These are phyloP conservation scores for Prunus campanulata DNA, from an alignment of 306 rosid species.

Conservation along the genomic window DNA sequence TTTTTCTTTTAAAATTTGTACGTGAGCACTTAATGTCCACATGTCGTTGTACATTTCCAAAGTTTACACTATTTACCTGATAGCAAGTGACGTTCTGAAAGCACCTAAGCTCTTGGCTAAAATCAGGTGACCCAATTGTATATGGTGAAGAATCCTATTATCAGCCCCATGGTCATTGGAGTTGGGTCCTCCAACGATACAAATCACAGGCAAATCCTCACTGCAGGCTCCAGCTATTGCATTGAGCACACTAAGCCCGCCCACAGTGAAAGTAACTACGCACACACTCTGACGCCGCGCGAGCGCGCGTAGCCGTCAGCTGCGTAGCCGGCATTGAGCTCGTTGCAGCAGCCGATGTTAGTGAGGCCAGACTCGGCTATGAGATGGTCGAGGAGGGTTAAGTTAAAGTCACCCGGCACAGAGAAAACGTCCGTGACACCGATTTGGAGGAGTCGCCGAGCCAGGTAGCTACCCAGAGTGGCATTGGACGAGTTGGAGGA, in stretches of 20 bases:
- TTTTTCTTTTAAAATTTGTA: too few species aligned
- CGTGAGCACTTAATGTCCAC: too few species aligned
- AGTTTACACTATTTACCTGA: conserved; percentile 46
- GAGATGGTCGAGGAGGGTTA: conserved; percentile 74
- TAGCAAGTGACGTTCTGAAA: conserved; percentile 77
- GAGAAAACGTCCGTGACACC: conserved; percentile 80
- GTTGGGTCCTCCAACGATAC: conserved; percentile 91
- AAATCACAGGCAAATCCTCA: conserved; percentile 75
- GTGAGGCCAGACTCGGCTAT: conserved; percentile 65
- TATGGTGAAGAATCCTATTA: conserved; percentile 84
- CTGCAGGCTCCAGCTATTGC: conserved; percentile 89
- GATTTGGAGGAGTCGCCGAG: conserved; percentile 66
- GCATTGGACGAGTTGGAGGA: conserved; percentile 36
- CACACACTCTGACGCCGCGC: conserved; percentile 93
- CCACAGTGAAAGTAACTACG: conserved; percentile 77
- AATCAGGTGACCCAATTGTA: conserved; percentile 82
- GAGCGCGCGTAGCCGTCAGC: conserved; percentile 87
- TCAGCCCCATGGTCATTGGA: conserved; percentile 78
- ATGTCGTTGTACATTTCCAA: too few species aligned
- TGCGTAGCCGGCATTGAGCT: conserved; percentile 89
- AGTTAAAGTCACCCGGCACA: conserved; percentile 92
- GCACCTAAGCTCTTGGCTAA: conserved; percentile 79
- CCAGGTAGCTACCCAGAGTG: conserved; percentile 79
- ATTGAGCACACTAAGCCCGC: conserved; percentile 77
- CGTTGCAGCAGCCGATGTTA: conserved; percentile 77